phyloP scores from a whole-genome alignment of 176 grass and related monocot genomes.

The Carex parvula region DNA sequence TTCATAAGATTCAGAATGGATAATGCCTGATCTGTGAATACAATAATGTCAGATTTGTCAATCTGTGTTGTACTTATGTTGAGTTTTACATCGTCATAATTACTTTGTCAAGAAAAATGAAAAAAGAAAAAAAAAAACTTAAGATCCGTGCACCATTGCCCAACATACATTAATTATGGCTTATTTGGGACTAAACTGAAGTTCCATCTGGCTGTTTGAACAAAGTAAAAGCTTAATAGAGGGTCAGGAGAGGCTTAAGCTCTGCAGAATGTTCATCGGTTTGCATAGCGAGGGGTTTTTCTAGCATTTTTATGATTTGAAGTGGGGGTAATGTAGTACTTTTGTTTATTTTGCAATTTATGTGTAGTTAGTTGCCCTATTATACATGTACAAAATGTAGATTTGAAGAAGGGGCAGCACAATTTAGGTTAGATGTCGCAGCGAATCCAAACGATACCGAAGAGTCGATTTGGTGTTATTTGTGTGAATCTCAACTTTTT shows the following conservation, averaged over 20 bases:
- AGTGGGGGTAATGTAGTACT: neutral
- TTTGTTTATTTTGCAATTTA: neutral
- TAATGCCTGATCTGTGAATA: neutral
- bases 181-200: neutral
- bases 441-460: conserved; percentile 74
- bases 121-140: neutral
- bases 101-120: neutral
- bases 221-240: neutral
- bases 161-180: neutral
- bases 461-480: conserved; percentile 89
- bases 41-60: neutral
- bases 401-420: conserved; percentile 77
- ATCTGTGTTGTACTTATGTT: neutral
- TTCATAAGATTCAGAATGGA: neutral
- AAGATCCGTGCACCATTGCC: neutral
- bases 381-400: conserved; percentile 23
- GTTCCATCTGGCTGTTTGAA: neutral
- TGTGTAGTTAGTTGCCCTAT: neutral
- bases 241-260: neutral
- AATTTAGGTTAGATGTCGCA: conserved; percentile 80
- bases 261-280: neutral
- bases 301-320: neutral
- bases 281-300: neutral
- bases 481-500: conserved; percentile 71
- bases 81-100: neutral